Evolutionary conservation across 2,329 filamentous ascomycete species (phyloP).

Genomic region (Xylaria sp.): DNA sequence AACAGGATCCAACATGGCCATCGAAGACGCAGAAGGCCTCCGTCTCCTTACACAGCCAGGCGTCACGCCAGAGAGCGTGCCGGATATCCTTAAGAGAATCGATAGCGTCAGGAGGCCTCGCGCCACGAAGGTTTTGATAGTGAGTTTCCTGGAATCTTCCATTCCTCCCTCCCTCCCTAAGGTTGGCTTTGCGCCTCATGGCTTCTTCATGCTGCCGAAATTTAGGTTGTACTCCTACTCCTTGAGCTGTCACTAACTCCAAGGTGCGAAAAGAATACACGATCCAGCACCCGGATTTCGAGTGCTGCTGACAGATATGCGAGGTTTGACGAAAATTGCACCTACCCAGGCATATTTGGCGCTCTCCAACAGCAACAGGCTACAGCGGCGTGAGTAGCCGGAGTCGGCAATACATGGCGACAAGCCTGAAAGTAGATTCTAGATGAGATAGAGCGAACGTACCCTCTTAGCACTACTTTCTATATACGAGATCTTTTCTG

Average conservation of each 20-base stretch:
- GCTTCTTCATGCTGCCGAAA: too few relatives aligned
- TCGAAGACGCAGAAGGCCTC: constrained; percentile 36
- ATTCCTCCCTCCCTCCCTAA: too few relatives aligned
- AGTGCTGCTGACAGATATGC: constrained; percentile 17
- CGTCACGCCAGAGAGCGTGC: constrained; percentile 26
- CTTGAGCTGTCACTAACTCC: too few relatives aligned
- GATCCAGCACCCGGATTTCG: constrained; percentile 8
- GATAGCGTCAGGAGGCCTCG: constrained; percentile 29
- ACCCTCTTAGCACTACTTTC: too few relatives aligned
- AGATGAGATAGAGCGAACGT: too few relatives aligned
- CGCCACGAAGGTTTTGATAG: constrained; percentile 24
- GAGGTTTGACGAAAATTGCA: constrained; percentile 20
- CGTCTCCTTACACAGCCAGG: constrained; percentile 30
- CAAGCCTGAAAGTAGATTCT: not conserved
- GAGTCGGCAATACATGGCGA: too few relatives aligned
- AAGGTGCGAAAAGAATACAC: constrained; percentile 33
- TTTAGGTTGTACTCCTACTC: too few relatives aligned
- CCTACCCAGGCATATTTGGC: constrained; percentile 20
- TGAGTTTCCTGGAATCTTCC: too few relatives aligned
- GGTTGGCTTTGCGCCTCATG: too few relatives aligned
- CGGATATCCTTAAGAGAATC: constrained; percentile 28
- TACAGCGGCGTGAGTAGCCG: not conserved
- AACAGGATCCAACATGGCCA: constrained; percentile 29
- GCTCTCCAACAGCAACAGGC: constrained; percentile 6
- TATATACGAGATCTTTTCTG: too few relatives aligned